Evolutionary conservation across 768 basidiomycete genomes (phyloP).

Genomic region (Punctularia strigosozonata): DNA sequence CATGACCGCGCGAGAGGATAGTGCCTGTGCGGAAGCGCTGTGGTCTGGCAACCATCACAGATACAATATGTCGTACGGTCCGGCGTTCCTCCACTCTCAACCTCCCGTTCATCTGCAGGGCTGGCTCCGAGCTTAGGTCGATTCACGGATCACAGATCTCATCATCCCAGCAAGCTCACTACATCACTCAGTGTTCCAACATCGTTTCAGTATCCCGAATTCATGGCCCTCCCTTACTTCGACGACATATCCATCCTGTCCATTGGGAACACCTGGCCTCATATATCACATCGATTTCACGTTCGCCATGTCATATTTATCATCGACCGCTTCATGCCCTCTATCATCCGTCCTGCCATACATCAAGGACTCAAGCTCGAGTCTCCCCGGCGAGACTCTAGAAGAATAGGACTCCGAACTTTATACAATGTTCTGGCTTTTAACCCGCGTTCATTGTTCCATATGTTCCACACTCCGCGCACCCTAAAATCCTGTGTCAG

Average conservation of each 20-base stretch:
- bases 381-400: no score
- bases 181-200: no score
- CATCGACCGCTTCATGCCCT: no score
- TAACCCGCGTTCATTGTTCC: no score
- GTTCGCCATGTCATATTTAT: conserved; percentile 23
- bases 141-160: conserved; percentile 11
- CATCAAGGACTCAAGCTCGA: no score
- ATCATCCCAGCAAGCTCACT: no score
- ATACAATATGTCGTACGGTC: no score
- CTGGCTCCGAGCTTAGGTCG: conserved; percentile 17
- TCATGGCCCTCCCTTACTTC: conserved; percentile 12
- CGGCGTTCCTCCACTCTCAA: no score
- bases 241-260: conserved; percentile 62
- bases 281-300: conserved; percentile 16
- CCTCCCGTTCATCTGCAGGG: no score
- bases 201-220: conserved; percentile 12
- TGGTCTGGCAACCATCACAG: conserved; percentile 5
- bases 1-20: conserved; percentile 3
- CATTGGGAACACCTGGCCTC: conserved; percentile 26
- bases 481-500: background rate
- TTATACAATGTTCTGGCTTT: no score
- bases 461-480: background rate
- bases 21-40: background rate
- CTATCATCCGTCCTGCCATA: no score
- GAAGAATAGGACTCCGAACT: no score